These are phyloP conservation scores for Naganishia kalamii DNA, from an alignment of 768 basidiomycete species.

Conservation along the genomic window DNA sequence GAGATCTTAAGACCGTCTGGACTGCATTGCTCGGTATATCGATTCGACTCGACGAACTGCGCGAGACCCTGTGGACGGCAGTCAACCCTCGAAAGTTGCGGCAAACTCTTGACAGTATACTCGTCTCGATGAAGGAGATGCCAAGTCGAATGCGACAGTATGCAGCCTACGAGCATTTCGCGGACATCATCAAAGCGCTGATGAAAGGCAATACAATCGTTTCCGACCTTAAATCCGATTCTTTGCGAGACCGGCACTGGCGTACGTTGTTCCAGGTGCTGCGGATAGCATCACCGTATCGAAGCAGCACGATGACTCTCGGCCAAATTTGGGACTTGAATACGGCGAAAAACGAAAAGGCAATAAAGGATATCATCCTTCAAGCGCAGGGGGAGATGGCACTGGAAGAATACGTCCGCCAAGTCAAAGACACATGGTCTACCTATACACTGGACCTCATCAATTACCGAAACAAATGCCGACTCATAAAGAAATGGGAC, in stretches of 20 bases:
- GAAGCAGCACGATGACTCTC: slow-evolving; percentile 80
- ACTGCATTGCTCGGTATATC: slow-evolving; percentile 95
- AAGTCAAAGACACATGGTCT: slow-evolving; percentile 96
- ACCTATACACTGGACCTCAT: slow-evolving; percentile 91
- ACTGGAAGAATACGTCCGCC: slow-evolving; percentile 87
- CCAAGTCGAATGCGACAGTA: slow-evolving; percentile 98
- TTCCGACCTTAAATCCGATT: slow-evolving; percentile 93
- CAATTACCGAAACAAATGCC: slow-evolving; percentile 98
- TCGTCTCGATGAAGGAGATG: slow-evolving; percentile 96
- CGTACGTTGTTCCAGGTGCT: slow-evolving; percentile 89
- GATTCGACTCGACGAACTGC: slow-evolving; percentile 81
- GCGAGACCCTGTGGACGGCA: slow-evolving; percentile 82
- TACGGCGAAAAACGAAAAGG: slow-evolving; percentile 79
- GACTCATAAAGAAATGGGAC: slow-evolving; percentile 93
- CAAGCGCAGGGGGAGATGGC: slow-evolving; percentile 97
- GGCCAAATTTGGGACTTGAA: slow-evolving; percentile 97
- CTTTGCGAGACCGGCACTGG: slow-evolving; percentile 96
- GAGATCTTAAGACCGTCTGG: slow-evolving; percentile 97
- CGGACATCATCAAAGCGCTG: slow-evolving; percentile 75
- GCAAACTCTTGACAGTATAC: slow-evolving; percentile 82
- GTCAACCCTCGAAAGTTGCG: slow-evolving; percentile 91
- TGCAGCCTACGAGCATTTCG: slow-evolving; percentile 95
- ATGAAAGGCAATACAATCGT: slow-evolving; percentile 84
- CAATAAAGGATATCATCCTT: slow-evolving; percentile 89
- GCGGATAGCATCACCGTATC: slow-evolving; percentile 66